Percentiles rank a stretch among this genome's conserved stretches.
phyloP scores from a whole-genome alignment of 306 rosid genomes.

The Medicago arabica region DNA sequence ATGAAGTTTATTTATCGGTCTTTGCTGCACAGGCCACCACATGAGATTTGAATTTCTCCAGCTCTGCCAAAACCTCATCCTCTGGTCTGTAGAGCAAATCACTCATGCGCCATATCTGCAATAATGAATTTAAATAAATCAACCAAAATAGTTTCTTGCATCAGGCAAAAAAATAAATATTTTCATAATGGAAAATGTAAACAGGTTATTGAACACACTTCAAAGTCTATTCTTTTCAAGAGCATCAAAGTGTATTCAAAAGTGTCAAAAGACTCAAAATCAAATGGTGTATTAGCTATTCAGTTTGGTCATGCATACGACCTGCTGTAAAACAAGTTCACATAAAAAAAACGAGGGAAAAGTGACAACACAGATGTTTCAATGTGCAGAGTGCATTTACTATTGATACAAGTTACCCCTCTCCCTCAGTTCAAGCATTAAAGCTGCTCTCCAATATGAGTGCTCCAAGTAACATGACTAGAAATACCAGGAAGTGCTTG shows the following conservation, averaged over 20 bases:
- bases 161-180: not conserved
- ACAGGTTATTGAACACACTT: not conserved
- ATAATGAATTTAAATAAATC: slow-evolving; percentile 26
- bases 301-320: not conserved
- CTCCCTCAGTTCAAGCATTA: no score
- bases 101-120: slow-evolving; percentile 99
- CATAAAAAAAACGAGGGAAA: not conserved
- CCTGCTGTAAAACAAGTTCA: not conserved
- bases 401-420: no score
- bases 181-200: not conserved
- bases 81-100: slow-evolving; percentile 96
- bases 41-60: slow-evolving; percentile 93
- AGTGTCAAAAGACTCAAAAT: not conserved
- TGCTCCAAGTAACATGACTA: no score
- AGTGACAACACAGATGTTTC: not conserved
- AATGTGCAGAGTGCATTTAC: no score
- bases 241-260: no score
- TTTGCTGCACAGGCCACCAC: slow-evolving; percentile 84
- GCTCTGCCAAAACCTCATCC: slow-evolving; percentile 93
- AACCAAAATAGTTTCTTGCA: slow-evolving; percentile 10
- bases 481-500: no score
- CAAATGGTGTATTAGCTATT: not conserved
- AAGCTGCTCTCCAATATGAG: no score
- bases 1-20: slow-evolving; percentile 49
- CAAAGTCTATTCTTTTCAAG: no score